These are phyloP conservation scores for Emmonsiellopsis sp. DNA, from an alignment of 2,329 filamentous ascomycete species.

Conservation along the genomic window DNA sequence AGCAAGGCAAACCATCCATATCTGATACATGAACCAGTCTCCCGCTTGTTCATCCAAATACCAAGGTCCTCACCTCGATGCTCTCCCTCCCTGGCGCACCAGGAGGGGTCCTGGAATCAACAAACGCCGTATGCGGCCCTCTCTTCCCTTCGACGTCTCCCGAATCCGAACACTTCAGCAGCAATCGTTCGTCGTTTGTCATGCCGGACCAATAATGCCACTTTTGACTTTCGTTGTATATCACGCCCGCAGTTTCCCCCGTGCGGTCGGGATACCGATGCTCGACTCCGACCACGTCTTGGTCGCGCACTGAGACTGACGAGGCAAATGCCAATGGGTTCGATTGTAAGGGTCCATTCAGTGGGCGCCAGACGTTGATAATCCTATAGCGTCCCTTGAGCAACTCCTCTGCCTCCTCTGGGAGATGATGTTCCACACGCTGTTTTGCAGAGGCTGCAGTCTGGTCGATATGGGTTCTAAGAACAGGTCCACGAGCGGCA, in stretches of 20 bases:
- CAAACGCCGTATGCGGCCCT: constrained; percentile 68
- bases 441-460: constrained; percentile 55
- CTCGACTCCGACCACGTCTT: constrained; percentile 62
- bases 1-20: neutral
- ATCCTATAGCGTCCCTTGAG: constrained; percentile 65
- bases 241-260: constrained; percentile 66
- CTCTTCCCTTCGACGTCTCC: constrained; percentile 37
- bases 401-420: constrained; percentile 57
- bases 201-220: constrained; percentile 80
- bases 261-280: constrained; percentile 62
- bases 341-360: constrained; percentile 49
- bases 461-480: constrained; percentile 73
- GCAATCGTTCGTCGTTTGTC: constrained; percentile 59
- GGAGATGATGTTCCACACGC: constrained; percentile 59
- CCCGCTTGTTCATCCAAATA: constrained; percentile 52
- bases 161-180: constrained; percentile 72
- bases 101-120: constrained; percentile 59
- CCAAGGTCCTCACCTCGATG: constrained; percentile 78
- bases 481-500: constrained; percentile 59
- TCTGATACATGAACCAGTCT: no score
- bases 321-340: constrained; percentile 51
- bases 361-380: constrained; percentile 75
- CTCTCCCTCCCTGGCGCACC: constrained; percentile 70
- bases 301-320: constrained; percentile 44
- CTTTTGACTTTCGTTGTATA: constrained; percentile 50